Evolutionary conservation across 2,329 filamentous ascomycete species (phyloP).

Genomic region (Elsinoe australis): DNA sequence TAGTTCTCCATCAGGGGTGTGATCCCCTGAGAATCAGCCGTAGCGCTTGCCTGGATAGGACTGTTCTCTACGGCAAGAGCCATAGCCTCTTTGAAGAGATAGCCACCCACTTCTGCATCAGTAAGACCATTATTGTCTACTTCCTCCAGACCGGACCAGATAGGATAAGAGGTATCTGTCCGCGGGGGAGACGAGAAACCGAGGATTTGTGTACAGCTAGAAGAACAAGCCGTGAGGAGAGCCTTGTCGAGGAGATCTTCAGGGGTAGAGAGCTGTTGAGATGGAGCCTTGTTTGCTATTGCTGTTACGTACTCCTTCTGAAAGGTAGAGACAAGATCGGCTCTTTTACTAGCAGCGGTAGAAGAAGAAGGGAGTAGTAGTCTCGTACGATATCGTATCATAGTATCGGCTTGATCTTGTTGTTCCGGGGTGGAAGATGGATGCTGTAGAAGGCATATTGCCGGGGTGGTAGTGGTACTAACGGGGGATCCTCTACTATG

Average conservation of each 20-base stretch:
- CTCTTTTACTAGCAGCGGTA: neutral
- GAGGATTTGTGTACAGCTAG: neutral
- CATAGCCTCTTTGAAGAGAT: slow-evolving; percentile 17
- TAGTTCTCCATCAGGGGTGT: slow-evolving; percentile 17
- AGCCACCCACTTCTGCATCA: slow-evolving; percentile 12
- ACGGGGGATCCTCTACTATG: too few relatives aligned
- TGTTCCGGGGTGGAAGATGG: too few relatives aligned
- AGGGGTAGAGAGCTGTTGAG: neutral
- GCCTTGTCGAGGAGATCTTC: neutral
- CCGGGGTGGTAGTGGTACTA: slow-evolving; percentile 9
- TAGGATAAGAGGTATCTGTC: neutral
- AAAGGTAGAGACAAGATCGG: neutral
- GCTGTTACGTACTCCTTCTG: neutral
- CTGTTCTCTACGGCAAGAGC: slow-evolving; percentile 14
- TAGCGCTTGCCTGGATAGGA: neutral
- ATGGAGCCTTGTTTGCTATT: neutral
- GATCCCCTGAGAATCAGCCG: slow-evolving; percentile 17
- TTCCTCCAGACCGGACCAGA: slow-evolving; percentile 16
- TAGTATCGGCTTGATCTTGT: too few relatives aligned
- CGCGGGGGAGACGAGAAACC: neutral
- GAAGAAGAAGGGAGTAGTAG: neutral
- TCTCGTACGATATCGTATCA: neutral
- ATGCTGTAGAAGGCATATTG: neutral
- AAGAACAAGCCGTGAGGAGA: neutral
- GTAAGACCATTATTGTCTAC: slow-evolving; percentile 11